Percentiles rank a stretch among this genome's conserved stretches.
phyloP scores from a whole-genome alignment of 2,329 filamentous ascomycete species.

The Aspergillus sp. region DNA sequence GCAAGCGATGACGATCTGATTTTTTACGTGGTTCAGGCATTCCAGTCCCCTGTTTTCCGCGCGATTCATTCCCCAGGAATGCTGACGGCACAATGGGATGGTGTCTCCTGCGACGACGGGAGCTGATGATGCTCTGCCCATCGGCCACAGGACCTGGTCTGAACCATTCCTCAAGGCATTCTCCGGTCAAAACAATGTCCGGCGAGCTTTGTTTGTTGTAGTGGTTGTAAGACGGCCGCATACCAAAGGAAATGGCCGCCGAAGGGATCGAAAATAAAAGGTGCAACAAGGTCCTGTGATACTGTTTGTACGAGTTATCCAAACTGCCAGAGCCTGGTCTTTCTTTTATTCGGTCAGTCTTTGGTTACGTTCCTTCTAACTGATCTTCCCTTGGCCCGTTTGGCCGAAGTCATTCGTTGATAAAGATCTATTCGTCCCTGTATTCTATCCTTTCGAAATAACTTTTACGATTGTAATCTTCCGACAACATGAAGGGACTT shows the following conservation, averaged over 20 bases:
- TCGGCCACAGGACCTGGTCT: neutral
- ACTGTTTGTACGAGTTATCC: neutral
- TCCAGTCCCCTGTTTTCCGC: constrained; percentile 2
- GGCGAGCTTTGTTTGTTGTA: constrained; percentile 15
- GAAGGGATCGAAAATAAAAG: constrained; percentile 19
- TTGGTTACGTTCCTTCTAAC: constrained; percentile 12
- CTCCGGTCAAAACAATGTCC: constrained; percentile 8
- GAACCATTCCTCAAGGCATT: constrained; percentile 24
- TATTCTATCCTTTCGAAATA: constrained; percentile 5
- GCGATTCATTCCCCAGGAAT: neutral
- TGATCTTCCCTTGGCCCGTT: constrained; percentile 8
- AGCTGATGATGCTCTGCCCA: neutral
- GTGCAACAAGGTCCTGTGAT: constrained; percentile 4
- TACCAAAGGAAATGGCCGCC: constrained; percentile 2
- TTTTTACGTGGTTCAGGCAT: neutral
- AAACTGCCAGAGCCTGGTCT: neutral
- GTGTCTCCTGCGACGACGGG: neutral
- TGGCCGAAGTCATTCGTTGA: constrained; percentile 19
- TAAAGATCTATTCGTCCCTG: neutral
- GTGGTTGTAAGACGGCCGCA: constrained; percentile 7
- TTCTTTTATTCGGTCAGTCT: neutral
- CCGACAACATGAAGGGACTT: constrained; percentile 38
- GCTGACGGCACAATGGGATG: neutral
- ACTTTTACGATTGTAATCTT: neutral
- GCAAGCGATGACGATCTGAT: neutral